Conservation (phyloP, 2,329 filamentous ascomycete genomes). For the Byssoonygena ceratinophila region DNA sequence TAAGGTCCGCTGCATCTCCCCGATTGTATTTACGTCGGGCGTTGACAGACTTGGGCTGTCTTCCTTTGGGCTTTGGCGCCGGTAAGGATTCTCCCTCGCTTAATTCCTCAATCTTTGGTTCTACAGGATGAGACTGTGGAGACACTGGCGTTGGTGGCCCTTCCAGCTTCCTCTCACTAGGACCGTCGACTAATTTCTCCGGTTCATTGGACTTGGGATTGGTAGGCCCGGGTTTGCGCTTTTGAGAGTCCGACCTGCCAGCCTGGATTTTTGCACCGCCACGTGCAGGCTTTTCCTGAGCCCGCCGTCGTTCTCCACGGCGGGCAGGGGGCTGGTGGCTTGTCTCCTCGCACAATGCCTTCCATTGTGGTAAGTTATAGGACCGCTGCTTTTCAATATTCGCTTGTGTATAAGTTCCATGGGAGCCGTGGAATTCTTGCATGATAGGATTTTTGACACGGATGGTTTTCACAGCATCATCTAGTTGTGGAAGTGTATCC, state of each 20-base stretch:
- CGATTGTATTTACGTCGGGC: constrained; percentile 79
- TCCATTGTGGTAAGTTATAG: constrained; percentile 96
- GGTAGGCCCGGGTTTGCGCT: constrained; percentile 35
- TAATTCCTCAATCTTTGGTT: constrained; percentile 47
- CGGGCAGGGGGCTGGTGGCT: constrained; percentile 91
- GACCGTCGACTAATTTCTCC: constrained; percentile 32
- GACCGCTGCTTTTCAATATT: constrained; percentile 94
- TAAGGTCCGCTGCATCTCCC: constrained; percentile 62
- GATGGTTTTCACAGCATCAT: constrained; percentile 81
- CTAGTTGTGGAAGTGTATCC: constrained; percentile 62
- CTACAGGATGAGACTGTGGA: constrained; percentile 42
- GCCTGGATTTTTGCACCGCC: constrained; percentile 27
- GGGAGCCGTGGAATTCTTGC: constrained; percentile 93
- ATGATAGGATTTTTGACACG: constrained; percentile 94
- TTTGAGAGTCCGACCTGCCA: constrained; percentile 33
- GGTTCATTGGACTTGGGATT: constrained; percentile 31
- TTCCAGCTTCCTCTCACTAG: constrained; percentile 30
- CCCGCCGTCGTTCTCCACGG: constrained; percentile 52
- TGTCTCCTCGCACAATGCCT: constrained; percentile 80
- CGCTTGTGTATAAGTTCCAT: constrained; percentile 90
- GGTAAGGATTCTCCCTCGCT: constrained; percentile 37
- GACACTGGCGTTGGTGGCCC: constrained; percentile 47
- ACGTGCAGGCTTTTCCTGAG: constrained; percentile 40
- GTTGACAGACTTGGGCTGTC: constrained; percentile 62
- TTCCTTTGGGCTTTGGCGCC: constrained; percentile 38